phyloP scores from a whole-genome alignment of 768 basidiomycete species.

The Kwoniella sp. region DNA sequence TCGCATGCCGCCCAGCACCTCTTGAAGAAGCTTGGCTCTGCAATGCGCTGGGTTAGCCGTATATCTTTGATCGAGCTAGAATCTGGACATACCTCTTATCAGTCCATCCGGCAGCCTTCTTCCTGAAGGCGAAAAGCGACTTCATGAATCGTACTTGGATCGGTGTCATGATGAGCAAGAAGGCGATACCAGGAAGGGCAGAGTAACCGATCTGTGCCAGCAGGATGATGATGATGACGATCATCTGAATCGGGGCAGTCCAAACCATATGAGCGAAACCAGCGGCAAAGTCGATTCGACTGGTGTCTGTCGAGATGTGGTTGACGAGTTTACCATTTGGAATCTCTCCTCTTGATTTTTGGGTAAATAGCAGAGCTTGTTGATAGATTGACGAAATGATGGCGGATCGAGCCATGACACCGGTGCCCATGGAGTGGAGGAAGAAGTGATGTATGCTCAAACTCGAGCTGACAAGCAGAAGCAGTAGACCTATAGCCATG shows the following conservation, averaged over 20 bases:
- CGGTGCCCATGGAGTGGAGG: conserved; percentile 67
- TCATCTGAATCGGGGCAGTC: conserved; percentile 54
- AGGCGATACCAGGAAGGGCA: conserved; percentile 39
- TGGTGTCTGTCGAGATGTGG: conserved; percentile 62
- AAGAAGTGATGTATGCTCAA: conserved; percentile 77
- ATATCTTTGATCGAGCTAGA: not conserved
- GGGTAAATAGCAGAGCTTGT: conserved; percentile 63
- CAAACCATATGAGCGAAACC: conserved; percentile 72
- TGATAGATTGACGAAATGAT: conserved; percentile 83
- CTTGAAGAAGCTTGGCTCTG: conserved; percentile 80
- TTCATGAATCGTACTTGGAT: conserved; percentile 71
- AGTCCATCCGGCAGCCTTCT: conserved; percentile 76
- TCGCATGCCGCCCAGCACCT: conserved; percentile 81
- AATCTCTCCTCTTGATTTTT: conserved; percentile 71
- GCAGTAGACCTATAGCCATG: conserved; percentile 64
- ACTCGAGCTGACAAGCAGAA: conserved; percentile 64
- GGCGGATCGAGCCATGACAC: conserved; percentile 75
- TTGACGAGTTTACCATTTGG: conserved; percentile 87
- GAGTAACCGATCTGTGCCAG: conserved; percentile 58
- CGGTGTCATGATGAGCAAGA: conserved; percentile 56
- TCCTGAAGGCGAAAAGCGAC: conserved; percentile 62
- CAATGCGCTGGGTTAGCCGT: not conserved
- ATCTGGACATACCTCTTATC: conserved; percentile 66
- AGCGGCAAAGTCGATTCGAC: conserved; percentile 77
- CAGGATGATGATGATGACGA: conserved; percentile 53